Conservation (phyloP, 2,329 filamentous ascomycete species). For the Neodidymelliopsis sp. region DNA sequence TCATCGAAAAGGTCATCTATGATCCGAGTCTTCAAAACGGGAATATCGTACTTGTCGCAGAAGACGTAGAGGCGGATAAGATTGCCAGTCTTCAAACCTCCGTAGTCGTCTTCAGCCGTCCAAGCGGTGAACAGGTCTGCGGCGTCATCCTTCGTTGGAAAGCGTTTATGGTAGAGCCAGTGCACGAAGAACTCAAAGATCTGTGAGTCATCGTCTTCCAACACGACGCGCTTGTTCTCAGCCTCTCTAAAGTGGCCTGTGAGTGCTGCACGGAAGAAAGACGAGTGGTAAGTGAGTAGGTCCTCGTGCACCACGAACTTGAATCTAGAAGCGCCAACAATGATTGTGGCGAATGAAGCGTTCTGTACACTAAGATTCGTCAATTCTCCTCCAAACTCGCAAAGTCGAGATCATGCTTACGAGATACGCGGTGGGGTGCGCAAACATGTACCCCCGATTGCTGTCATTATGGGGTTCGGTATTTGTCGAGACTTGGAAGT, state of each 20-base stretch:
- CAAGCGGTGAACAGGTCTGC: not conserved
- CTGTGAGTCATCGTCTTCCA: slow-evolving; percentile 4
- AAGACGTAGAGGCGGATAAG: slow-evolving; percentile 19
- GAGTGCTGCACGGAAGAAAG: not conserved
- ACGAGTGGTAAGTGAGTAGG: slow-evolving; percentile 1
- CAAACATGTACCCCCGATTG: too few relatives aligned
- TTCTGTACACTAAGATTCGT: not conserved
- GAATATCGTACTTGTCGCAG: slow-evolving; percentile 9
- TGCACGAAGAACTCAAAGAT: slow-evolving; percentile 24
- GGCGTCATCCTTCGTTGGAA: slow-evolving; percentile 1
- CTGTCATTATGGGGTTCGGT: not conserved
- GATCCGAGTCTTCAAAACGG: not conserved
- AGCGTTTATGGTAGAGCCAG: slow-evolving; percentile 23
- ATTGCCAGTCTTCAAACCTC: not conserved
- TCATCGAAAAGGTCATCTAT: not conserved
- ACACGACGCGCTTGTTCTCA: slow-evolving; percentile 14
- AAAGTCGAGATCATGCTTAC: not conserved
- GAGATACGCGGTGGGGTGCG: not conserved
- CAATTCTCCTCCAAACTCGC: too few relatives aligned
- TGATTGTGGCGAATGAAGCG: not conserved
- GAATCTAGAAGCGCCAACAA: not conserved
- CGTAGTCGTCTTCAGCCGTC: not conserved
- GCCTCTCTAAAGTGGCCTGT: slow-evolving; percentile 21
- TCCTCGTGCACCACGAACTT: slow-evolving; percentile 3
- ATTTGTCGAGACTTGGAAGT: too few relatives aligned